Percentiles rank a stretch among this genome's conserved stretches.
These are phyloP conservation scores for Closterium sp. DNA, from an alignment of 139 green algal genomes.

Conservation along the genomic window DNA sequence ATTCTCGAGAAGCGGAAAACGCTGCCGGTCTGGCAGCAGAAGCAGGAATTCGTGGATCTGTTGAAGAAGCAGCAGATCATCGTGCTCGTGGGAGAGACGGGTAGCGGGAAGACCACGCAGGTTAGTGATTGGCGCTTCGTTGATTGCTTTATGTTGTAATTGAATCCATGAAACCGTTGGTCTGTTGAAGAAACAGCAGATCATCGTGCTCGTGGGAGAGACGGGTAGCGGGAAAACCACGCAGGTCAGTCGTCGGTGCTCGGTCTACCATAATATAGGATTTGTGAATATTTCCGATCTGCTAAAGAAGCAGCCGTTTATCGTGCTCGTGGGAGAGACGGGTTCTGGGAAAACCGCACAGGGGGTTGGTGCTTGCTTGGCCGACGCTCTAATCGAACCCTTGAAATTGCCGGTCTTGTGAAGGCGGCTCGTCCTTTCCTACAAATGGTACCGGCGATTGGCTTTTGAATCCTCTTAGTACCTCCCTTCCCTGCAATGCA, in stretches of 20 bases:
- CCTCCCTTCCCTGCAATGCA: no score
- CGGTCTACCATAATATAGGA: no score
- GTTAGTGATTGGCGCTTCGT: constrained; percentile 6
- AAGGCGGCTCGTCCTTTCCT: constrained; percentile 30
- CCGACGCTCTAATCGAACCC: no score
- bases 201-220: constrained; percentile 96
- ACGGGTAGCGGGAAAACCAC: constrained; percentile 98
- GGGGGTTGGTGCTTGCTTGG: neutral
- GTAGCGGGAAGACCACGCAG: constrained; percentile 96
- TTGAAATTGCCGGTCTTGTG: constrained; percentile 90
- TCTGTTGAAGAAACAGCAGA: constrained; percentile 90
- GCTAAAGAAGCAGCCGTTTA: constrained; percentile 87
- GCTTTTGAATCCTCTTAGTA: no score
- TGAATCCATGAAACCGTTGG: constrained; percentile 74
- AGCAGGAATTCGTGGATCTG: constrained; percentile 89
- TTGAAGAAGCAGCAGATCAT: constrained; percentile 90
- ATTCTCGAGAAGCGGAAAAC: constrained; percentile 85
- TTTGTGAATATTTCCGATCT: constrained; percentile 84
- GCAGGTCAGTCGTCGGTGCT: constrained; percentile 47
- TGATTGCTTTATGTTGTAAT: no score
- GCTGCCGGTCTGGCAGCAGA: constrained; percentile 95
- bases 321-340: constrained; percentile 97
- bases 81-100: constrained; percentile 97
- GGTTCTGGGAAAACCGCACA: constrained; percentile 96
- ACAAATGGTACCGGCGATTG: no score